Evolutionary conservation across 805 yeast species (phyloP).

Genomic region (Cyberlindnera euphorbiiphila): DNA sequence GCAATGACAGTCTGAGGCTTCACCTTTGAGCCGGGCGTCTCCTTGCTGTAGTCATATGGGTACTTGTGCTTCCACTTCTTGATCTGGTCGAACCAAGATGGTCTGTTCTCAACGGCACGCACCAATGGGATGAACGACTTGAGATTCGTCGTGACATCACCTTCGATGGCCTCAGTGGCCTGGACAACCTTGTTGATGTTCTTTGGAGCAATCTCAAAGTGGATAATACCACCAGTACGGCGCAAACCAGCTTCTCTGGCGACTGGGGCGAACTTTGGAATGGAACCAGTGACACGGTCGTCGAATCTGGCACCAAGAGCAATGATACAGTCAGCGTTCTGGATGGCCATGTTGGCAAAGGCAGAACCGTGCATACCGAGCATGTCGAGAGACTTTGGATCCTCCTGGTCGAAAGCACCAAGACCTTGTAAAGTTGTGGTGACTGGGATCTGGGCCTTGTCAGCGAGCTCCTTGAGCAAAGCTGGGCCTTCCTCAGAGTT

Average conservation of each 20-base stretch:
- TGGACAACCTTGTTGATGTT: constrained; percentile 96
- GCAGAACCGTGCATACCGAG: constrained; percentile 98
- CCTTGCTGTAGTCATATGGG: constrained; percentile 79
- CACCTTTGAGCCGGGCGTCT: constrained; percentile 74
- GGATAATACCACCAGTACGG: constrained; percentile 92
- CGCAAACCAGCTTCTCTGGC: constrained; percentile 87
- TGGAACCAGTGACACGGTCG: constrained; percentile 92
- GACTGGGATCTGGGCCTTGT: constrained; percentile 90
- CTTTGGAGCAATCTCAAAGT: constrained; percentile 94
- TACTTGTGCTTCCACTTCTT: constrained; percentile 79
- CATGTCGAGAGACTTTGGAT: constrained; percentile 89
- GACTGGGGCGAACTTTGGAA: constrained; percentile 87
- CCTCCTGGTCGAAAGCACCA: constrained; percentile 92
- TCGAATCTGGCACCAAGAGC: constrained; percentile 98
- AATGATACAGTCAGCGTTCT: constrained; percentile 85
- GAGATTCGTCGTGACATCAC: constrained; percentile 84
- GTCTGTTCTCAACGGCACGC: constrained; percentile 58
- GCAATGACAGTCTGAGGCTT: constrained; percentile 91
- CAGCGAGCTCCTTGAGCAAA: constrained; percentile 77
- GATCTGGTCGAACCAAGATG: constrained; percentile 75
- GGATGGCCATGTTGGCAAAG: constrained; percentile 92
- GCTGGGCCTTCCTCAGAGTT: constrained; percentile 77
- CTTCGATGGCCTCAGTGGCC: constrained; percentile 95
- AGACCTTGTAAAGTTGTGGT: constrained; percentile 93
- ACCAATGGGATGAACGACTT: constrained; percentile 69